Evolutionary conservation across 2,329 filamentous ascomycete genomes (phyloP), one percentile per base, ranked within the genome.

Genomic region (Fusarium veterinarium): DNA sequence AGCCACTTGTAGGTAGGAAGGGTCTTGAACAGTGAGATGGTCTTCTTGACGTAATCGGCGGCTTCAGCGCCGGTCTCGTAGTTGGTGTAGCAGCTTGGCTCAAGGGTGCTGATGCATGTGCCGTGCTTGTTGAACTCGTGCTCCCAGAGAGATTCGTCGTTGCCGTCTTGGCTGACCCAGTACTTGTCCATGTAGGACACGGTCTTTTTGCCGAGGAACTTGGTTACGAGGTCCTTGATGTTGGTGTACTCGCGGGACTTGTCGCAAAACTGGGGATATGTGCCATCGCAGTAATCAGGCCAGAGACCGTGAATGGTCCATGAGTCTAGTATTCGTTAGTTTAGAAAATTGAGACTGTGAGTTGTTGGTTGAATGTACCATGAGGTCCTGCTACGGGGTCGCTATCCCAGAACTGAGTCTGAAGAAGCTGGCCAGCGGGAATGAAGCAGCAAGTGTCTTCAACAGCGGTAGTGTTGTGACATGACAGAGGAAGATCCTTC

Each of bases 351-450:
- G 23, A 25, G 23, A 25, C 5, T 25, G 23, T 25, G 23, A 25
- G 23, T 25, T 25, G 23, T 25, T 25, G 23, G 4, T 25, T 25
- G 23, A 25, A 25, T 25, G 23, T 25, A 78, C 78, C 73, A 17
- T 73, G 60, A 4, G 93, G 92, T 0, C 93, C 92, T 6, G 89
- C 87, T 2, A 86, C 84, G 3, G 92, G 91, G 64, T 87, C 79
- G 1, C 89, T 88, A 77, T 95, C 92, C 92, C 92, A 95, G 82
- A 95, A 94, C 76, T 95, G 92, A 5, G 93, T 94, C 80, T 90
- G 89, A 8, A 94, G 85, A 48, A 95, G 82, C 69, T 93, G 88
- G 12, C 93, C 93, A 8, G 91, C 90, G 0, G 92, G 92, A 28
- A 89, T 86, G 83, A 94, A 92, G 82, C 93, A 95, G 83, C 93